Evolutionary conservation across 768 basidiomycete species (phyloP).

Genomic region (Russula griseocarnosa): DNA sequence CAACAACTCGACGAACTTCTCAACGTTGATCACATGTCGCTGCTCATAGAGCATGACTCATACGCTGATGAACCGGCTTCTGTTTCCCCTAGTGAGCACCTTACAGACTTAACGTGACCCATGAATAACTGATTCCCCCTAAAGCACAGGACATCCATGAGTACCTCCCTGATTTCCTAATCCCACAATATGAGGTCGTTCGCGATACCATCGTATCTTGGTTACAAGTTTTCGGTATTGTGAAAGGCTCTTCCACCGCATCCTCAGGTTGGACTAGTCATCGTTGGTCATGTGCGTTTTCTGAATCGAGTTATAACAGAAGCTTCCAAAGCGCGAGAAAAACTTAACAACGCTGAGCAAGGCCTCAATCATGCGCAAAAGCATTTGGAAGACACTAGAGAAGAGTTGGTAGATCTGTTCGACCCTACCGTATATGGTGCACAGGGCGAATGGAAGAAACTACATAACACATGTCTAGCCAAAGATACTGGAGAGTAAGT

Average conservation of each 20-base stretch:
- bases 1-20: conserved; percentile 54
- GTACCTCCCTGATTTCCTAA: conserved; percentile 79
- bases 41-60: conserved; percentile 76
- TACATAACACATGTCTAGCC: conserved; percentile 75
- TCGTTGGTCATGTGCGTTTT: not conserved
- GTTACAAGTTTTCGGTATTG: conserved; percentile 61
- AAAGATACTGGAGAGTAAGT: conserved; percentile 89
- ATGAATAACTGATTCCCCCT: conserved; percentile 8
- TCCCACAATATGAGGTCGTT: conserved; percentile 68
- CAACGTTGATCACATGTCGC: conserved; percentile 62
- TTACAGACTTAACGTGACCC: not conserved
- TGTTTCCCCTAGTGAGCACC: conserved; percentile 49
- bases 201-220: conserved; percentile 57
- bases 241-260: conserved; percentile 39
- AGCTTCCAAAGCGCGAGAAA: conserved; percentile 58
- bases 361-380: conserved; percentile 49
- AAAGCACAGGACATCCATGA: conserved; percentile 77
- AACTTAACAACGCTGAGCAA: conserved; percentile 58
- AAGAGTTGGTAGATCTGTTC: conserved; percentile 64
- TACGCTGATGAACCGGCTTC: conserved; percentile 45
- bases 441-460: conserved; percentile 94
- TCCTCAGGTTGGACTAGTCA: conserved; percentile 39
- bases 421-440: conserved; percentile 62
- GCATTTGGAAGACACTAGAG: conserved; percentile 51
- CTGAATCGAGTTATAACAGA: conserved; percentile 37